Percentiles rank a stretch among this genome's conserved stretches.
These are phyloP conservation scores for Lachnellula arida DNA, from an alignment of 2,329 filamentous ascomycete species.

Conservation along the genomic window DNA sequence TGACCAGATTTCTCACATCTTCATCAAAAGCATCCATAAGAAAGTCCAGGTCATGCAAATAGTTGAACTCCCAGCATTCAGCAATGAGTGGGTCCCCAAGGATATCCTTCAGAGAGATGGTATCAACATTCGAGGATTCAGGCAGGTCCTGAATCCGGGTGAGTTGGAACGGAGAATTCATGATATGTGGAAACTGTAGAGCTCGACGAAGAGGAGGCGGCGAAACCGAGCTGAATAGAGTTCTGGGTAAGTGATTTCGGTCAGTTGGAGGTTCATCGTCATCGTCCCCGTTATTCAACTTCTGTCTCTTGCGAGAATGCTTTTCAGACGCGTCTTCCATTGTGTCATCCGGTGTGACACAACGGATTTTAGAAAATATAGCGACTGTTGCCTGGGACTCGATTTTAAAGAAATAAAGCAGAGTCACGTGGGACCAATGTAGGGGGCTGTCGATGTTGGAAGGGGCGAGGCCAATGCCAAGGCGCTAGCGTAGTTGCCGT, in stretches of 20 bases:
- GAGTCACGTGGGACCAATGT: too few relatives aligned
- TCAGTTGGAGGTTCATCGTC: not conserved
- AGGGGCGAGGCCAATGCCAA: too few relatives aligned
- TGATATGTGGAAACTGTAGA: slow-evolving; percentile 6
- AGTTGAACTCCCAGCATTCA: slow-evolving; percentile 55
- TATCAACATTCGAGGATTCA: slow-evolving; percentile 48
- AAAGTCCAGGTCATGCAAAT: slow-evolving; percentile 53
- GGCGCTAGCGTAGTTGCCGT: too few relatives aligned
- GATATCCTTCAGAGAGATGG: slow-evolving; percentile 51
- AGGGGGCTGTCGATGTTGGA: too few relatives aligned
- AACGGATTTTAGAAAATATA: not conserved
- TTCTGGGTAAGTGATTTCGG: slow-evolving; percentile 9
- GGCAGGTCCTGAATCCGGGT: slow-evolving; percentile 52
- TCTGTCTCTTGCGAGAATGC: slow-evolving; percentile 25
- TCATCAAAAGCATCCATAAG: slow-evolving; percentile 51
- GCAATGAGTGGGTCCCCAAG: slow-evolving; percentile 54
- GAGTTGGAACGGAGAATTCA: slow-evolving; percentile 53
- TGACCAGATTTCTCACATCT: slow-evolving; percentile 47
- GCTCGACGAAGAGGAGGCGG: slow-evolving; percentile 25
- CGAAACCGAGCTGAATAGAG: slow-evolving; percentile 24
- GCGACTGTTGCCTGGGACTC: not conserved
- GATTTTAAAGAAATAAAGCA: not conserved
- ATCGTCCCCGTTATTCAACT: slow-evolving; percentile 13
- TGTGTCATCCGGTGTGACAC: not conserved
- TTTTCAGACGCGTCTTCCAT: slow-evolving; percentile 22